phyloP scores from a whole-genome alignment of 257 asterid genomes.

The Phtheirospermum japonicum region DNA sequence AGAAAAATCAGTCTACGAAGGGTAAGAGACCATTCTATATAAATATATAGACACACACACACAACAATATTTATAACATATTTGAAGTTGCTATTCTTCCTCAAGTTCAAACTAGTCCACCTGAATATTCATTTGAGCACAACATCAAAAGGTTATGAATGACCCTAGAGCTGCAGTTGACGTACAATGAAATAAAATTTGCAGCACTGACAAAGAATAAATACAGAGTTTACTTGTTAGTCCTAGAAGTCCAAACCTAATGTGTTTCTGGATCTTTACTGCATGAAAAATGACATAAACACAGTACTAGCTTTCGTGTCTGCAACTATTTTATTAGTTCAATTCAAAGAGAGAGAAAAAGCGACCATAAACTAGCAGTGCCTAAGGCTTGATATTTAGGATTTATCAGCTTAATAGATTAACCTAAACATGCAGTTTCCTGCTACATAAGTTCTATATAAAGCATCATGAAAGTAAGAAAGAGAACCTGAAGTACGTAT shows the following conservation, averaged over 20 bases:
- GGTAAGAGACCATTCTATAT: not conserved
- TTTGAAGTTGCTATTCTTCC: constrained; percentile 8
- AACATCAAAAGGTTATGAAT: constrained; percentile 21
- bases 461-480: constrained; percentile 20
- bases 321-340: constrained; percentile 15
- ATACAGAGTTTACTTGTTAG: not conserved
- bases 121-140: constrained; percentile 7
- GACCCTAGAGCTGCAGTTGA: constrained; percentile 12
- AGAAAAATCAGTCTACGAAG: constrained; percentile 14
- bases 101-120: not conserved
- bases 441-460: constrained; percentile 10
- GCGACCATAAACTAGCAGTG: constrained; percentile 15
- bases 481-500: constrained; percentile 77
- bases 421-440: constrained; percentile 13
- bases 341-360: constrained; percentile 8
- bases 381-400: constrained; percentile 1
- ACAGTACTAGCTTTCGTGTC: not conserved
- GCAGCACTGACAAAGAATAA: constrained; percentile 18
- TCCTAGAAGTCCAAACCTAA: not conserved
- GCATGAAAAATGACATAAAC: not conserved
- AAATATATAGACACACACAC: not conserved
- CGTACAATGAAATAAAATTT: constrained; percentile 11
- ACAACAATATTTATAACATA: constrained; percentile 10
- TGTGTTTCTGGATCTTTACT: constrained; percentile 14
- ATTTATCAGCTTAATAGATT: constrained; percentile 13